Evolutionary conservation across 2,329 filamentous ascomycete genomes (phyloP).

Genomic region (Sordariomycetes sp.): DNA sequence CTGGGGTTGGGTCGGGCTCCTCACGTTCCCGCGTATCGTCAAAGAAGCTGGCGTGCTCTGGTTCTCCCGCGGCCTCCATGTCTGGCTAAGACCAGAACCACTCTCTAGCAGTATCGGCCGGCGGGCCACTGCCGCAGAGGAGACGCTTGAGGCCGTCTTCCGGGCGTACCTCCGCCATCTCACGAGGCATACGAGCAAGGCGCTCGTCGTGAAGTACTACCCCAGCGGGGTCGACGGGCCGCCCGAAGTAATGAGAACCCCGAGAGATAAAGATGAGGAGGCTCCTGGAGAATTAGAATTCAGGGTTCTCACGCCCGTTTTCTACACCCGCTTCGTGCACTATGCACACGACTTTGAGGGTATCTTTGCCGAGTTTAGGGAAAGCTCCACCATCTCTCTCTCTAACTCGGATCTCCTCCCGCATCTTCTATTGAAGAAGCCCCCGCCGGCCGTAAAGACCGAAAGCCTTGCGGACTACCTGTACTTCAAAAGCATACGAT

Average conservation of each 20-base stretch:
- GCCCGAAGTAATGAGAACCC: slow-evolving; percentile 26
- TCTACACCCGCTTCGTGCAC: slow-evolving; percentile 56
- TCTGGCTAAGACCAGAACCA: slow-evolving; percentile 58
- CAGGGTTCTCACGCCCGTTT: slow-evolving; percentile 50
- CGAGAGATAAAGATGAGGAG: slow-evolving; percentile 10
- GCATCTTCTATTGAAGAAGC: slow-evolving; percentile 29
- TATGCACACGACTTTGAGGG: slow-evolving; percentile 53
- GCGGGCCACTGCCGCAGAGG: slow-evolving; percentile 37
- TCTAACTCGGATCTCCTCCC: slow-evolving; percentile 42
- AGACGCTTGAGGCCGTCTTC: slow-evolving; percentile 33
- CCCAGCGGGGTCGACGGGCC: slow-evolving; percentile 33
- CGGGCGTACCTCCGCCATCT: slow-evolving; percentile 35
- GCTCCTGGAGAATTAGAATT: slow-evolving; percentile 35
- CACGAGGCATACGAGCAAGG: slow-evolving; percentile 30
- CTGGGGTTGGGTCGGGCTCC: slow-evolving; percentile 60
- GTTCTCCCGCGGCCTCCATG: slow-evolving; percentile 44
- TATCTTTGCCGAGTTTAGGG: slow-evolving; percentile 47
- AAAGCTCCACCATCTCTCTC: slow-evolving; percentile 47
- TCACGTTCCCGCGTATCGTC: slow-evolving; percentile 55
- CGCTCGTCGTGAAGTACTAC: slow-evolving; percentile 41
- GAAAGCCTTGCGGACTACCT: slow-evolving; percentile 24
- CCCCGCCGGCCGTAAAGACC: slow-evolving; percentile 21
- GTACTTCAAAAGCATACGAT: slow-evolving; percentile 32
- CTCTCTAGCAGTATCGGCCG: slow-evolving; percentile 43
- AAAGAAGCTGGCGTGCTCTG: slow-evolving; percentile 49